phyloP scores from a whole-genome alignment of 2,329 filamentous ascomycete genomes.

The Ophiostoma piceae region DNA sequence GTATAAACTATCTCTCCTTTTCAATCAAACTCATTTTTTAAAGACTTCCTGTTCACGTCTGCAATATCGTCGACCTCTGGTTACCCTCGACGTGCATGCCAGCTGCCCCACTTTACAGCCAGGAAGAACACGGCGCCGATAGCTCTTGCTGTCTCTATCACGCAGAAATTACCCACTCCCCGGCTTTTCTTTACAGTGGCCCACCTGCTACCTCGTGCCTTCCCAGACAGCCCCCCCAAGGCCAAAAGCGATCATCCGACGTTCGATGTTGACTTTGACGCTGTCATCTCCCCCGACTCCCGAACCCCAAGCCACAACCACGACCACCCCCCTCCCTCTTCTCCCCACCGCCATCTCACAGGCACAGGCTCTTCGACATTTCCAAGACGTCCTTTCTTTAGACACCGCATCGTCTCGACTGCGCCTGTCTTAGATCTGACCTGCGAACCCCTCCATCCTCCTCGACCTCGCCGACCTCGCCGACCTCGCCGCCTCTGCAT shows the following conservation, averaged over 20 bases:
- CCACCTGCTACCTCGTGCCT: not conserved
- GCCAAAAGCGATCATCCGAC: constrained; percentile 16
- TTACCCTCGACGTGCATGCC: not conserved
- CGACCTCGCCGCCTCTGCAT: not conserved
- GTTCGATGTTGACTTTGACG: not conserved
- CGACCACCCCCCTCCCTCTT: not conserved
- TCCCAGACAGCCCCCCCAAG: constrained; percentile 9
- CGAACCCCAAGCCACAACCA: not conserved
- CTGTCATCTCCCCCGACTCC: not conserved
- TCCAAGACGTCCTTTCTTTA: not conserved
- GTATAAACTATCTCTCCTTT: not conserved
- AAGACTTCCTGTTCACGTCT: not conserved
- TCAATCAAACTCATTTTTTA: not conserved
- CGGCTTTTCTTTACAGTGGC: constrained; percentile 17
- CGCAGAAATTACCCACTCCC: constrained; percentile 20
- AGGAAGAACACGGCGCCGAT: constrained; percentile 27
- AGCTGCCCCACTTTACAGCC: not conserved
- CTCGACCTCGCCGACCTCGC: not conserved
- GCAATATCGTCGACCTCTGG: not conserved
- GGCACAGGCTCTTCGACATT: not conserved
- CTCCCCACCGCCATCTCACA: not conserved
- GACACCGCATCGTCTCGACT: constrained; percentile 1
- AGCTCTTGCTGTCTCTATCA: constrained; percentile 17
- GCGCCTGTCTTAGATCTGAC: constrained; percentile 1
- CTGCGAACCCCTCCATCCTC: not conserved